These are phyloP conservation scores for Gossypium mustelinum DNA, from an alignment of 345 rosid genomes.

Conservation along the genomic window DNA sequence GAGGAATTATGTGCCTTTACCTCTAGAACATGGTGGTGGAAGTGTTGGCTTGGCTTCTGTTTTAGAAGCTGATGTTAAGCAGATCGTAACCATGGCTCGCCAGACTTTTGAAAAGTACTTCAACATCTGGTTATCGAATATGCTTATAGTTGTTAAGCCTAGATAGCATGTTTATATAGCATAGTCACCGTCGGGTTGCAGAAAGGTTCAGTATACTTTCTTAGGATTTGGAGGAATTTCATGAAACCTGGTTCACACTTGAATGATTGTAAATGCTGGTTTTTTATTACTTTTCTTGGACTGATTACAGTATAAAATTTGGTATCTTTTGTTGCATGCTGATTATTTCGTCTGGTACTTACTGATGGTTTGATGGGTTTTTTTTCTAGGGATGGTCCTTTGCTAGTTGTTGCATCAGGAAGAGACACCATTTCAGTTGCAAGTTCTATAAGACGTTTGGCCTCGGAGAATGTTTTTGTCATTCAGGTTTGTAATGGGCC, in stretches of 20 bases:
- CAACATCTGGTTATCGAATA: background rate
- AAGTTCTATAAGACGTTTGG: constrained; percentile 82
- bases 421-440: constrained; percentile 87
- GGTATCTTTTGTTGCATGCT: background rate
- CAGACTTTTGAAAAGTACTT: constrained; percentile 74
- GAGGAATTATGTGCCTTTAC: constrained; percentile 29
- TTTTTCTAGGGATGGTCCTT: constrained; percentile 79
- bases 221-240: background rate
- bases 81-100: constrained; percentile 69
- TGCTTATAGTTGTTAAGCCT: background rate
- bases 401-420: constrained; percentile 88
- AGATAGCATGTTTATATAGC: background rate
- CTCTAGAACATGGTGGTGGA: constrained; percentile 55
- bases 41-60: constrained; percentile 61
- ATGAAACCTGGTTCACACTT: background rate
- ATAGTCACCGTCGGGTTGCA: no score
- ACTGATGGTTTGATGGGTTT: background rate
- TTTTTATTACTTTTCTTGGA: background rate
- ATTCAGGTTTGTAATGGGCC: constrained; percentile 59
- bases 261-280: background rate
- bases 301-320: background rate
- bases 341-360: background rate
- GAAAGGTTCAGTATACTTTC: background rate
- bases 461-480: constrained; percentile 81
- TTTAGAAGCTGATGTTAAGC: constrained; percentile 79